These are phyloP conservation scores for Asclepias syriaca DNA, from an alignment of 257 asterid species.

Conservation along the genomic window DNA sequence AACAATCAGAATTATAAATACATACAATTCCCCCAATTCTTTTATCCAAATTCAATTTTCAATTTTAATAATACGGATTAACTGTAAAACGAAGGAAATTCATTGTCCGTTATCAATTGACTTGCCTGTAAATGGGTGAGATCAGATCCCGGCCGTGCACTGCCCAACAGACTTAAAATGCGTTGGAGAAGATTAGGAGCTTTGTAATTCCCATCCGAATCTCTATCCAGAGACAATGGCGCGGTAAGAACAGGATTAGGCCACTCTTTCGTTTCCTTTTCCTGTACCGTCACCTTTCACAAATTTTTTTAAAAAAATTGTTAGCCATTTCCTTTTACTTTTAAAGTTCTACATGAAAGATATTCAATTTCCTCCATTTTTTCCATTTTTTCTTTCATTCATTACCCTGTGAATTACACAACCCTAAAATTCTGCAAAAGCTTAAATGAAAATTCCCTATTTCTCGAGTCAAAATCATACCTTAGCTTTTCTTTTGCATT, in stretches of 20 bases:
- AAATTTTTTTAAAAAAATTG: background rate
- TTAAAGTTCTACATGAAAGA: too few species aligned
- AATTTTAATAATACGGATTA: too few species aligned
- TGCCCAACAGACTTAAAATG: conserved; percentile 51
- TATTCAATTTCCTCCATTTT: background rate
- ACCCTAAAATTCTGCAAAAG: background rate
- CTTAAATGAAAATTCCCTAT: background rate
- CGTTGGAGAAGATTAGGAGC: conserved; percentile 68
- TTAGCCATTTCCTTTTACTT: too few species aligned
- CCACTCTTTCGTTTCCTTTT: background rate
- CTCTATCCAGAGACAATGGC: conserved; percentile 53
- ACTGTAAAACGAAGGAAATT: too few species aligned
- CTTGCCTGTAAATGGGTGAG: conserved; percentile 78
- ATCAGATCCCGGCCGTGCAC: conserved; percentile 66
- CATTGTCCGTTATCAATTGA: background rate
- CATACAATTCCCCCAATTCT: too few species aligned
- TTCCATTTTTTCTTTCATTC: background rate
- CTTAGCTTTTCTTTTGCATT: background rate
- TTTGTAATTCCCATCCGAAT: conserved; percentile 34
- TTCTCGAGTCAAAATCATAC: background rate
- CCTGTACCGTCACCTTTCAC: conserved; percentile 39
- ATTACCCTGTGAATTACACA: too few species aligned
- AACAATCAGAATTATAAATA: background rate
- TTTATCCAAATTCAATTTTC: too few species aligned
- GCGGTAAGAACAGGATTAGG: conserved; percentile 46